A percentile compares a stretch with the other conserved stretches of the same genome.
Conservation (phyloP, 257 asterid genomes). For the Avicennia marina region DNA sequence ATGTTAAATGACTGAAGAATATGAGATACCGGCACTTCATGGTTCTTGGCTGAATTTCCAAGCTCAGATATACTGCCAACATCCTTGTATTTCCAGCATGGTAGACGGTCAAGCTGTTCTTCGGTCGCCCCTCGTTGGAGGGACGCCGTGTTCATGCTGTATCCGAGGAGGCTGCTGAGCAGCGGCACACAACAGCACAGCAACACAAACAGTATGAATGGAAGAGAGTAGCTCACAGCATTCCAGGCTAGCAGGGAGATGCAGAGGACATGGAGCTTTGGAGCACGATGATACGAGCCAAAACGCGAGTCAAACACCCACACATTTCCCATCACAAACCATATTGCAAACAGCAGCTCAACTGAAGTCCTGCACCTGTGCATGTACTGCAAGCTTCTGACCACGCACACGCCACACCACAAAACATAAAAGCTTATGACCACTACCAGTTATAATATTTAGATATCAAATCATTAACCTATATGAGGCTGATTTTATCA, state of each 20-base stretch:
- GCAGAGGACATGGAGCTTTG: constrained; percentile 83
- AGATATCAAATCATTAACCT: too few species aligned
- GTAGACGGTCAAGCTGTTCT: constrained; percentile 58
- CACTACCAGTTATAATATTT: too few species aligned
- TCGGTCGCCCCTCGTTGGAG: constrained; percentile 80
- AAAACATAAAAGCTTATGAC: too few species aligned
- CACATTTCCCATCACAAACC: constrained; percentile 96
- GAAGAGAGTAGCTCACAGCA: constrained; percentile 86
- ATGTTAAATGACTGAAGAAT: background rate
- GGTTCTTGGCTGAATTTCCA: constrained; percentile 28
- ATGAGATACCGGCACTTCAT: constrained; percentile 48
- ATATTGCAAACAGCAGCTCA: constrained; percentile 81
- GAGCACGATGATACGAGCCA: constrained; percentile 61
- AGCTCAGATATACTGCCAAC: constrained; percentile 23
- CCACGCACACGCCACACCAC: too few species aligned
- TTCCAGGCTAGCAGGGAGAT: constrained; percentile 78
- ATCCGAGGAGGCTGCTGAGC: constrained; percentile 66
- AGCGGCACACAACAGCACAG: constrained; percentile 85
- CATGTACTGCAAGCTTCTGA: constrained; percentile 46
- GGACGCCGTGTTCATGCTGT: constrained; percentile 80
- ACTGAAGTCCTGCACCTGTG: constrained; percentile 56
- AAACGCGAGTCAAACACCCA: constrained; percentile 88
- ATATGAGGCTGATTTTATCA: too few species aligned
- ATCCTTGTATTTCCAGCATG: constrained; percentile 63
- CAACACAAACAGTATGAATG: constrained; percentile 70